Evolutionary conservation across 441 rosid genomes (phyloP), one percentile per base, ranked within the genome.

Genomic region (Dalechampia spathulata): DNA sequence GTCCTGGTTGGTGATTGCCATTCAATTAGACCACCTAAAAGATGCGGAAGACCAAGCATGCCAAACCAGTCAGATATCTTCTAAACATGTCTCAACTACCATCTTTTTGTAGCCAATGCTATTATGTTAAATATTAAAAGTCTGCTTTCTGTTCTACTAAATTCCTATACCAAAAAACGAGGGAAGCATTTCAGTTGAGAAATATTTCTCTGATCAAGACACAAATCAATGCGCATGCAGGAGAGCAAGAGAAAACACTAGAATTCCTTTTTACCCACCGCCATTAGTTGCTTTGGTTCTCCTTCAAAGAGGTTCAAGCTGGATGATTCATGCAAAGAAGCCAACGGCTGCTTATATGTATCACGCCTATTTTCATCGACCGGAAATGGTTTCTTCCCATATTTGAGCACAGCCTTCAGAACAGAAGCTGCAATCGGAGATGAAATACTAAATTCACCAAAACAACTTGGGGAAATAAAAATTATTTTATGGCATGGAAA

Each of bases 361-460:
- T 80, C 76, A n/a, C 97, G 86, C 69, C 57, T 85, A 70, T 88
- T 91, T 38, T 52, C 70, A 61, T 40, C 63, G 60, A n/a, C n/a
- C n/a, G n/a, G n/a, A n/a, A n/a, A n/a, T n/a, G n/a, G n/a, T n/a
- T n/a, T n/a, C n/a, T n/a, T n/a, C n/a, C n/a, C n/a, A n/a, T n/a
- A n/a, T n/a, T n/a, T n/a, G n/a, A n/a, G n/a, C n/a, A n/a, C n/a
- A n/a, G n/a, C n/a, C n/a, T n/a, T n/a, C n/a, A n/a, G n/a, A n/a
- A n/a, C n/a, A n/a, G n/a, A n/a, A n/a, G n/a, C n/a, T n/a, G n/a
- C n/a, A n/a, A n/a, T n/a, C n/a, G n/a, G n/a, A n/a, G n/a, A n/a
- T n/a, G n/a, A n/a, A n/a, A n/a, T n/a, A n/a, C n/a, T n/a, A n/a
- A n/a, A n/a, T n/a, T n/a, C n/a, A n/a, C n/a, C n/a, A n/a, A n/a